Evolutionary conservation across 1,284 basidiomycete genomes (phyloP).

Genomic region (Malassezia obtusa): DNA sequence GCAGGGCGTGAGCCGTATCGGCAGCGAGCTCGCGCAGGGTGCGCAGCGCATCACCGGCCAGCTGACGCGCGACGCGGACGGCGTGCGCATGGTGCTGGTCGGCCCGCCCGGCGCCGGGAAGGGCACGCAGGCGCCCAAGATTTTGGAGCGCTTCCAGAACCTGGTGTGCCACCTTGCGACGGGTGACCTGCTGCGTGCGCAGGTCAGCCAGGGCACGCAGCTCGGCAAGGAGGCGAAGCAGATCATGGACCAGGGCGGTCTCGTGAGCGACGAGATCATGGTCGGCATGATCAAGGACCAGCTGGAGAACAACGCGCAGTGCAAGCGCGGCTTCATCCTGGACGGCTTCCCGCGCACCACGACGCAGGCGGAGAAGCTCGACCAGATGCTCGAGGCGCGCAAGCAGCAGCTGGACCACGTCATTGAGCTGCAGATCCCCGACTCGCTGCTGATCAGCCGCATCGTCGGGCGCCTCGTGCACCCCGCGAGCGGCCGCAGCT

Average conservation of each 20-base stretch:
- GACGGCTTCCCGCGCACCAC: slow-evolving; percentile 98
- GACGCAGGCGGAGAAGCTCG: slow-evolving; percentile 92
- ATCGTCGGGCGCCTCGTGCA: slow-evolving; percentile 95
- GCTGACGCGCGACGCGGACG: slow-evolving; percentile 9
- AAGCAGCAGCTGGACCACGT: slow-evolving; percentile 78
- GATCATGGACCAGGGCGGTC: slow-evolving; percentile 84
- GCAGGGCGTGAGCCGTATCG: background rate
- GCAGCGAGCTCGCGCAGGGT: background rate
- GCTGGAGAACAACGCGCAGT: slow-evolving; percentile 80
- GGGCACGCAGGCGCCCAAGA: slow-evolving; percentile 91
- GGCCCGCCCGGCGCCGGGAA: slow-evolving; percentile 98
- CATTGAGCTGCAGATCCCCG: slow-evolving; percentile 82
- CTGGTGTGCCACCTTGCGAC: slow-evolving; percentile 96
- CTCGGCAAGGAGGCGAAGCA: slow-evolving; percentile 89
- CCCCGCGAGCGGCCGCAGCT: slow-evolving; percentile 74
- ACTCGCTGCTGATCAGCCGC: slow-evolving; percentile 87
- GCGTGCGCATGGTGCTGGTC: slow-evolving; percentile 70
- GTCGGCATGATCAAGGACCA: slow-evolving; percentile 95
- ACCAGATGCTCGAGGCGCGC: slow-evolving; percentile 71
- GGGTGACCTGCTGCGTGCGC: slow-evolving; percentile 94
- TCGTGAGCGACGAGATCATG: slow-evolving; percentile 94
- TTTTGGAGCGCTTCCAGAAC: slow-evolving; percentile 68
- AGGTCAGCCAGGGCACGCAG: slow-evolving; percentile 75
- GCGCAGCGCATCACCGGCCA: background rate
- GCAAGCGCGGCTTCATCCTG: slow-evolving; percentile 92